Evolutionary conservation across 768 basidiomycete species (phyloP).

Genomic region (Rhodotorula kratochvilovae): DNA sequence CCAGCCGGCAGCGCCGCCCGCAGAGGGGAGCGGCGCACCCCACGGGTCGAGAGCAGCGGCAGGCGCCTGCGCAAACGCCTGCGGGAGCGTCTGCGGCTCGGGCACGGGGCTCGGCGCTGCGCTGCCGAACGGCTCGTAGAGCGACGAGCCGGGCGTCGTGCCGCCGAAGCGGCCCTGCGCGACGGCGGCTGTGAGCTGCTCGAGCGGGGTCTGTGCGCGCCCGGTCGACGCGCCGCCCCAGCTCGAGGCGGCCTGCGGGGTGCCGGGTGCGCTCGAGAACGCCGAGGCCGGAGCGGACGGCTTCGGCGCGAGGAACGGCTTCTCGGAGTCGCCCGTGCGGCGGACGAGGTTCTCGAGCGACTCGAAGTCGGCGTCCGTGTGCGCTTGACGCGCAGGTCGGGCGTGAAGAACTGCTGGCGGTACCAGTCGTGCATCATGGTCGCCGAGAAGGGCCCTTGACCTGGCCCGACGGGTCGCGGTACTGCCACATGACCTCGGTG

Average conservation of each 20-base stretch:
- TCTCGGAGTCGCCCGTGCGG: conserved; percentile 45
- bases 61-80: conserved; percentile 16
- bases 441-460: conserved; percentile 48
- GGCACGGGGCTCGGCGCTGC: conserved; percentile 17
- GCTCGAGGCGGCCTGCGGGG: conserved; percentile 21
- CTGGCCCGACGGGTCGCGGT: conserved; percentile 43
- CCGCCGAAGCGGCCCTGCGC: conserved; percentile 21
- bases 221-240: conserved; percentile 13
- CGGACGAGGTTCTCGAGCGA: conserved; percentile 47
- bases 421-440: conserved; percentile 53
- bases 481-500: conserved; percentile 33
- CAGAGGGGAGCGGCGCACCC: conserved; percentile 29
- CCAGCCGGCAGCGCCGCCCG: background rate
- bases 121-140: conserved; percentile 33
- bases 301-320: conserved; percentile 47
- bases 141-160: background rate
- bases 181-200: conserved; percentile 20
- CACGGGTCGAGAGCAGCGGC: conserved; percentile 34
- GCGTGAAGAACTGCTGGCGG: conserved; percentile 49
- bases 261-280: conserved; percentile 30
- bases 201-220: conserved; percentile 28
- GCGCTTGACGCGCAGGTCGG: conserved; percentile 46
- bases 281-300: conserved; percentile 33
- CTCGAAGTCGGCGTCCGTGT: conserved; percentile 47
- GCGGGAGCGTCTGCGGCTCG: conserved; percentile 17